Percentiles rank a stretch among this genome's conserved stretches.
Conservation (phyloP, 768 basidiomycete species). For the Suillus fuscotomentosus region DNA sequence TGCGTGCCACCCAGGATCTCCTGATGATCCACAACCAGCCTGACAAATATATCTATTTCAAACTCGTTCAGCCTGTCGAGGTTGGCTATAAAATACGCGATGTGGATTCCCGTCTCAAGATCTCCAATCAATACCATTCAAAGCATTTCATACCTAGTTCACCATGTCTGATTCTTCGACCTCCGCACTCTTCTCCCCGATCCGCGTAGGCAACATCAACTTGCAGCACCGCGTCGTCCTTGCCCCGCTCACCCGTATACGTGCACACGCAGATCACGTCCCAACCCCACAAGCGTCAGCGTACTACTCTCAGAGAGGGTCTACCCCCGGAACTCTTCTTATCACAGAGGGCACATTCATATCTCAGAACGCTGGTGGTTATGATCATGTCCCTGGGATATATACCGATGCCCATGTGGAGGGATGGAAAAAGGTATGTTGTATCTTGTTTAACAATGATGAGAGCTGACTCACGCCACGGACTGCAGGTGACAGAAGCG, state of each 20-base stretch:
- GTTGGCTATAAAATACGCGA: not conserved
- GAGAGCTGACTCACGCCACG: not conserved
- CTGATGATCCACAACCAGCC: not conserved
- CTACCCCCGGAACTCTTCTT: constrained; percentile 49
- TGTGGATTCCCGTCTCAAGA: too few relatives aligned
- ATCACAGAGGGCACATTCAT: constrained; percentile 60
- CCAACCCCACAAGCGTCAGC: constrained; percentile 36
- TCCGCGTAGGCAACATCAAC: constrained; percentile 38
- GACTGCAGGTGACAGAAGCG: constrained; percentile 48
- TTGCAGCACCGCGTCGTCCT: constrained; percentile 53
- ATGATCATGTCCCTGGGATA: constrained; percentile 55
- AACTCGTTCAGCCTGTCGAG: not conserved
- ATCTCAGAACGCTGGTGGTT: constrained; percentile 48
- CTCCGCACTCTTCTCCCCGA: constrained; percentile 43
- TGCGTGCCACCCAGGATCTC: too few relatives aligned
- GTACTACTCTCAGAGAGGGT: constrained; percentile 50
- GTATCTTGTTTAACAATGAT: not conserved
- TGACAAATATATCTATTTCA: not conserved
- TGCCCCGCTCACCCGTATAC: constrained; percentile 50
- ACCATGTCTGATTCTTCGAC: not conserved
- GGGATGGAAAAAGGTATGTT: constrained; percentile 46
- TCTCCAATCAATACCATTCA: not conserved
- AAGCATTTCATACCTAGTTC: not conserved
- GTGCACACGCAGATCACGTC: constrained; percentile 36
- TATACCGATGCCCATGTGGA: constrained; percentile 58